Evolutionary conservation across 768 basidiomycete species (phyloP).

Genomic region (Panus rudis): DNA sequence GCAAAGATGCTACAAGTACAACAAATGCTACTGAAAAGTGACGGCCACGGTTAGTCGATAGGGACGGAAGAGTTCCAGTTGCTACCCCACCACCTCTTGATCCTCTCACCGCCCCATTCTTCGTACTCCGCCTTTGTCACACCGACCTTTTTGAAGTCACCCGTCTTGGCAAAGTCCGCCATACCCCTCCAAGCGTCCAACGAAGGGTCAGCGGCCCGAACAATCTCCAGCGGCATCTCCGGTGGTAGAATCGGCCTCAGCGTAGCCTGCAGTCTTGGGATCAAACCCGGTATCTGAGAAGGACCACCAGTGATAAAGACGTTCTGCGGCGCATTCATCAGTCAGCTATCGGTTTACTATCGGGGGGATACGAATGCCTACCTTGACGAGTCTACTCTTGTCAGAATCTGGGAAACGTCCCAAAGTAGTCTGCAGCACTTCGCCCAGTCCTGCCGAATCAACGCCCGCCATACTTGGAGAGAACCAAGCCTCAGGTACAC

Average conservation of each 20-base stretch:
- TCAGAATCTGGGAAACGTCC: conserved; percentile 62
- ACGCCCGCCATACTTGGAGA: conserved; percentile 91
- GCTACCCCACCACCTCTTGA: conserved; percentile 88
- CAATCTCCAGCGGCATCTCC: conserved; percentile 63
- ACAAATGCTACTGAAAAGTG: background rate
- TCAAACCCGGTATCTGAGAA: conserved; percentile 65
- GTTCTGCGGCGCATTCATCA: conserved; percentile 56
- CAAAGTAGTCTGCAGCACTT: conserved; percentile 82
- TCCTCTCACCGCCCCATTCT: conserved; percentile 81
- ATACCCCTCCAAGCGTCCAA: conserved; percentile 92
- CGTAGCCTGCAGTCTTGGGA: conserved; percentile 57
- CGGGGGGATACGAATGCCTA: conserved; percentile 24
- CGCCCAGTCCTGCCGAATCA: conserved; percentile 91
- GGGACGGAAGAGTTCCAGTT: conserved; percentile 61
- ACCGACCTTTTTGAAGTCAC: conserved; percentile 44
- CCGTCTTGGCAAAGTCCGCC: conserved; percentile 63
- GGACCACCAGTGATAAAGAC: conserved; percentile 86
- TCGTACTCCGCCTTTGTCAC: conserved; percentile 81
- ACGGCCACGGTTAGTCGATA: conserved; percentile 1
- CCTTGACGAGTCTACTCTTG: conserved; percentile 69
- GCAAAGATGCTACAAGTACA: background rate
- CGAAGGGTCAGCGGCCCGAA: conserved; percentile 54
- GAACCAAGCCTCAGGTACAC: conserved; percentile 90
- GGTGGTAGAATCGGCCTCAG: conserved; percentile 85
- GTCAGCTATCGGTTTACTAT: background rate